Base-by-base conservation (phyloP, 2,329 filamentous ascomycete genomes). In the Talaromyces pinophilus region DNA sequence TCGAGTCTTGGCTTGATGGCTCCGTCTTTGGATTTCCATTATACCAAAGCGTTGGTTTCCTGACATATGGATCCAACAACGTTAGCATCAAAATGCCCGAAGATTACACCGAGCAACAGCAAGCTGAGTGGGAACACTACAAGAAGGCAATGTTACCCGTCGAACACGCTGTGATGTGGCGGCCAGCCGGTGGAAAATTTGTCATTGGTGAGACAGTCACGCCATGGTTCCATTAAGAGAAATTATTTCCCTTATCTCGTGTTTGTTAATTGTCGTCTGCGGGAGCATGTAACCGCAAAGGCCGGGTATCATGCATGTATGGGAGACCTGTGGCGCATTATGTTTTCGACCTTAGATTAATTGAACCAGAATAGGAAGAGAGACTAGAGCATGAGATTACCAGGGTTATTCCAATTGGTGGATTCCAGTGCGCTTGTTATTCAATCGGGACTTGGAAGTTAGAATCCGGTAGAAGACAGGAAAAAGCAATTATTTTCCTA, bases 171-270 rank as follows among this genome's bases (percentile, higher is more conserved):
- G 62, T 64, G n/a, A 64, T 64, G 62, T 64, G 62, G 62, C 40
- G 62, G 28, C 62, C 62, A 7, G 42, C 42, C 2, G 46, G 30
- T 25, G 62, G 62, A 10, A 64, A 59, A 11, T 64, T 64, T 59
- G n/a, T 59, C 7, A 50, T 64, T 38, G 69, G 69, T 4, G 17
- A 64, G 50, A 64, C 62, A 25, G 30, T 64, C 25, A 64, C 62
- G 19, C 62, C 54, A 50, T 64, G 62, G 62, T 35, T 46, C 15
- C n/a, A 59, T 54, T 57, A 33, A 33, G 15, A 42, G 13, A 55
- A 22, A 33, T 17, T 11, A 17, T 33, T 25, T 42, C 15, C 25
- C 48, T 30, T 42, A 40, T 42, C 48, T 54, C 15, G 50, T 54
- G 28, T 33, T 25, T 54, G 25, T 50, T 50, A 19, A 25, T 19